phyloP scores from a whole-genome alignment of 805 yeast genomes.

The Schizosaccharomyces lindneri region DNA sequence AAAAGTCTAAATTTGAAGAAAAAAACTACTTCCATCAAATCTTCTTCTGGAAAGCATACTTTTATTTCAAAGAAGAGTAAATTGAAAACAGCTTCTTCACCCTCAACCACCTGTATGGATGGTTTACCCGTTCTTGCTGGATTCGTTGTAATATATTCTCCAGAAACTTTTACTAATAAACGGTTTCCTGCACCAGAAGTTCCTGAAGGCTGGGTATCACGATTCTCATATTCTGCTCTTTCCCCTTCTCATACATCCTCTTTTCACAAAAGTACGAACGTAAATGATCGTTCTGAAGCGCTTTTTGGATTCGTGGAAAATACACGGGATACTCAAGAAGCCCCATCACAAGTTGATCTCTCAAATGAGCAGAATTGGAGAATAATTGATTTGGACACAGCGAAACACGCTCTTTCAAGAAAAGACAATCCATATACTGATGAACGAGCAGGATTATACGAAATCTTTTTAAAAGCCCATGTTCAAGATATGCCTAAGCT shows the following conservation, averaged over 20 bases:
- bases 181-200: constrained; percentile 5
- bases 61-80: constrained; percentile 1
- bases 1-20: not conserved
- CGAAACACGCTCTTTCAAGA: not conserved
- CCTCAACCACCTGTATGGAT: constrained; percentile 4
- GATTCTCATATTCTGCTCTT: not conserved
- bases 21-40: not conserved
- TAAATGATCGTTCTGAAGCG: not conserved
- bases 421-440: not conserved
- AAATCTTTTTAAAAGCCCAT: not conserved
- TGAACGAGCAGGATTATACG: not conserved
- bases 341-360: constrained; percentile 5
- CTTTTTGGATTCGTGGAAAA: not conserved
- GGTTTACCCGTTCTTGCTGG: constrained; percentile 7
- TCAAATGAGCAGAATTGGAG: constrained; percentile 8
- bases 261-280: not conserved
- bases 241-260: constrained; percentile 8
- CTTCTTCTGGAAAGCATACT: not conserved
- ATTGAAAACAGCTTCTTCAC: not conserved
- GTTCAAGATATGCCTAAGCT: not conserved
- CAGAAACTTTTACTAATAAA: not conserved
- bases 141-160: not conserved
- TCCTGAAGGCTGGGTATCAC: constrained; percentile 5
- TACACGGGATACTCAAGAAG: not conserved
- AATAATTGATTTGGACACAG: constrained; percentile 5